Evolutionary conservation across 192 early-diverging fungal species (phyloP).

Genomic region (Dissophora globulifera): DNA sequence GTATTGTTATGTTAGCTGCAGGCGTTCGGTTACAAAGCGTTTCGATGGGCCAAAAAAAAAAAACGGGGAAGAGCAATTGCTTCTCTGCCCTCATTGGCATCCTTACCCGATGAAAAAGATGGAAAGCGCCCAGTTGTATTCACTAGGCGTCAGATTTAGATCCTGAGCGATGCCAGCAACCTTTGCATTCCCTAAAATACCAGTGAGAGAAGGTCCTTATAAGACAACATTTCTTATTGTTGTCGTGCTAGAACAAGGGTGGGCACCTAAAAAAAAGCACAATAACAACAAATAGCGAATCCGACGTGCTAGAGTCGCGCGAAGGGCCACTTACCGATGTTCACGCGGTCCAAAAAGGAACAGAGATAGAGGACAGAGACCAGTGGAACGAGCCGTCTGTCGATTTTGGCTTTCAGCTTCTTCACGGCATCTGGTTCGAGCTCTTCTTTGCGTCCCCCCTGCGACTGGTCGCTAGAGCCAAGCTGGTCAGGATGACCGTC

Average conservation of each 20-base stretch:
- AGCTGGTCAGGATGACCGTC: too few relatives aligned
- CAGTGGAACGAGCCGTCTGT: constrained; percentile 71
- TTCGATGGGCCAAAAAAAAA: too few relatives aligned
- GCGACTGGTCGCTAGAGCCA: too few relatives aligned
- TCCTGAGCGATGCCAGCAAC: constrained; percentile 59
- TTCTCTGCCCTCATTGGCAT: too few relatives aligned
- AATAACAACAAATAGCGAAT: too few relatives aligned
- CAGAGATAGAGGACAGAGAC: constrained; percentile 74
- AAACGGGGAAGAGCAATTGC: too few relatives aligned
- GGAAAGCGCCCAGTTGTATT: constrained; percentile 70
- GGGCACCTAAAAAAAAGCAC: too few relatives aligned
- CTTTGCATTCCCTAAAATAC: constrained; percentile 70
- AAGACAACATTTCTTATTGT: too few relatives aligned
- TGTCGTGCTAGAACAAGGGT: too few relatives aligned
- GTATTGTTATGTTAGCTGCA: neutral
- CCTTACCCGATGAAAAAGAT: constrained; percentile 70
- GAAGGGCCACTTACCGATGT: constrained; percentile 69
- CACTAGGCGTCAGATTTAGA: constrained; percentile 50
- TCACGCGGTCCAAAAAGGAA: constrained; percentile 76
- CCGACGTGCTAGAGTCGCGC: too few relatives aligned
- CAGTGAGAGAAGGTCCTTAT: too few relatives aligned
- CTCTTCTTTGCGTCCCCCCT: too few relatives aligned
- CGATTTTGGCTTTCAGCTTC: constrained; percentile 63
- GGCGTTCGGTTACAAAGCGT: neutral
- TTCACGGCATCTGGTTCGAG: constrained; percentile 6